Base-by-base conservation (phyloP, 2,329 filamentous ascomycete genomes). In the Cordyceps tenuipes region DNA sequence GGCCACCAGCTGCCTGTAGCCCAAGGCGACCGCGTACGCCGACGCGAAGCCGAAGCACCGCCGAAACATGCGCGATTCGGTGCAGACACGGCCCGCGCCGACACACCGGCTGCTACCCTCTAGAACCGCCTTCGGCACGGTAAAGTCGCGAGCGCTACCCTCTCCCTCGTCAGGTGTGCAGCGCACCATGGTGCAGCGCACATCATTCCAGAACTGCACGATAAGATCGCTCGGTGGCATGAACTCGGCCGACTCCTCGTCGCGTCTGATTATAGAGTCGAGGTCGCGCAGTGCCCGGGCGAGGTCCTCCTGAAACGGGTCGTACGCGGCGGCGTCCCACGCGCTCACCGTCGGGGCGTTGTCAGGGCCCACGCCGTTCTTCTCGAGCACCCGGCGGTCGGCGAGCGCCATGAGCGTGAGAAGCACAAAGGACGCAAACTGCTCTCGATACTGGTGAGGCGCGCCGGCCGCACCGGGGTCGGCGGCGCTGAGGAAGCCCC, bases 331-430 rank as follows among this genome's bases (percentile, higher is more conserved):
- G 21, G 51, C 26, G 29, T 29, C 29, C 60, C 59, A 62, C n/a
- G 63, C 52, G 12, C 53, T 61, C 12, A 63, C 34, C 3, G 58
- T 55, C 12, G 60, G 49, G 31, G 61, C 41, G 3, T 54, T 55
- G 21, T 19, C 36, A 12, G 56, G 50, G n/a, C 68, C 21, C 65
- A 72, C 54, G 62, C 63, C 64, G 64, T 72, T 60, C 29, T 71
- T 67, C 56, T 68, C 62, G 39, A 69, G 69, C 2, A 70, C 67
- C 39, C 65, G 68, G 23, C 69, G 68, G 61, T 74, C 74, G 17
- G 72, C 72, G 55, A 69, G 71, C 6, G 71, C 67, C 50, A 67
- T 61, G 6, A 68, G 64, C 61, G 66, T 60, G n/a, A 67, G 59
- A 39, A 65, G 34, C 39, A 67, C 57, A 39, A 68, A 66, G 13